These are phyloP conservation scores for Pleomassaria siparia DNA, from an alignment of 2,329 filamentous ascomycete species.

Conservation along the genomic window DNA sequence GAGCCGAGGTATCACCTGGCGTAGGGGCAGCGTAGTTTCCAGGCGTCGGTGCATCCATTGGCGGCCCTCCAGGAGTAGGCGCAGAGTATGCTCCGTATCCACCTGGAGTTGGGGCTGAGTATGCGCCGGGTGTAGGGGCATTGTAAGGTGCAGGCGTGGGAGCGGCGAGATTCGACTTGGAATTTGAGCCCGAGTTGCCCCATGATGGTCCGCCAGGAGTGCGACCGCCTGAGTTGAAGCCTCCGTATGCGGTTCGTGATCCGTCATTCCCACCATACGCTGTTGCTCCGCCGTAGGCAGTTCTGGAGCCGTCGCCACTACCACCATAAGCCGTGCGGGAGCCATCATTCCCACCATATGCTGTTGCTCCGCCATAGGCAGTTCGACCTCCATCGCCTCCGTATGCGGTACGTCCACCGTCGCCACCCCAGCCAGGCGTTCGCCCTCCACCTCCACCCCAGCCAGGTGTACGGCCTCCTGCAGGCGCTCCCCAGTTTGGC, in stretches of 20 bases:
- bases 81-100: slow-evolving; percentile 39
- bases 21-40: slow-evolving; percentile 44
- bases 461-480: slow-evolving; percentile 43
- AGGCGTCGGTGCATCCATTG: slow-evolving; percentile 43
- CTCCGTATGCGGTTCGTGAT: slow-evolving; percentile 50
- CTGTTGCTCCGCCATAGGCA: slow-evolving; percentile 66
- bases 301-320: slow-evolving; percentile 39
- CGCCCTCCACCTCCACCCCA: slow-evolving; percentile 47
- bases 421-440: slow-evolving; percentile 52
- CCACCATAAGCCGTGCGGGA: slow-evolving; percentile 69
- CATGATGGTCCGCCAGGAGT: slow-evolving; percentile 53
- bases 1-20: slow-evolving; percentile 30
- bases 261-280: slow-evolving; percentile 44
- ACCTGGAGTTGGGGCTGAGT: slow-evolving; percentile 39
- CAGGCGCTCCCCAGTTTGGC: slow-evolving; percentile 54
- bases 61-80: slow-evolving; percentile 39
- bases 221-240: slow-evolving; percentile 53
- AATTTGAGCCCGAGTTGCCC: slow-evolving; percentile 53
- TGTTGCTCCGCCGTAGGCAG: slow-evolving; percentile 49
- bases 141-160: slow-evolving; percentile 37
- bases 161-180: slow-evolving; percentile 34
- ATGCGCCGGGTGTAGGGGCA: slow-evolving; percentile 40
- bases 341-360: slow-evolving; percentile 56
- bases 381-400: slow-evolving; percentile 66
- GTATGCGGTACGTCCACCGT: slow-evolving; percentile 45